A percentile compares a stretch with the other conserved stretches of the same genome.
Conservation (phyloP, 75 land plant species). For the Pinus albicaulis region DNA sequence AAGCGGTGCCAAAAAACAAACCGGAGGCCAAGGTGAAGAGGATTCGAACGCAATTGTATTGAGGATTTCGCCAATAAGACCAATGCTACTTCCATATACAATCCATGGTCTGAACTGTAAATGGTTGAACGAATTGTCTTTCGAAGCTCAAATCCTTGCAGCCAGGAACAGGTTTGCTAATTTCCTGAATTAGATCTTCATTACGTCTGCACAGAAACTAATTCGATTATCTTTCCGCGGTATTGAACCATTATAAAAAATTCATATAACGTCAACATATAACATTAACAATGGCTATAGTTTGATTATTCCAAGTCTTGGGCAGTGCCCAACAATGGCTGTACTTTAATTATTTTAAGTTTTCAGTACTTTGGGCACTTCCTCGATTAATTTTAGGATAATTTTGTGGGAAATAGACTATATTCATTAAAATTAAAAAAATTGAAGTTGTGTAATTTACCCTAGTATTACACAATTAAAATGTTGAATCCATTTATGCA, state of each 20-base stretch:
- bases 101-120: conserved; percentile 44
- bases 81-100: conserved; percentile 61
- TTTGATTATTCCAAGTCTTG: too few relatives aligned
- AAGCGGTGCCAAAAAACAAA: conserved; percentile 46
- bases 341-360: too few relatives aligned
- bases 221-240: not conserved
- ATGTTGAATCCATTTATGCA: too few relatives aligned
- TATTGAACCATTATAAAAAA: not conserved
- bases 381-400: too few relatives aligned
- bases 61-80: conserved; percentile 73
- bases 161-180: conserved; percentile 45
- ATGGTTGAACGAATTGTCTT: conserved; percentile 39
- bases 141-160: conserved; percentile 43
- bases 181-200: conserved; percentile 32
- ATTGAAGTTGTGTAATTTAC: too few relatives aligned
- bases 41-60: conserved; percentile 47
- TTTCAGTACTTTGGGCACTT: too few relatives aligned
- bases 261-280: too few relatives aligned
- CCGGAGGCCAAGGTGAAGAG: conserved; percentile 39
- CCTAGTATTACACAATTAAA: too few relatives aligned
- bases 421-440: too few relatives aligned
- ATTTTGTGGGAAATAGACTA: too few relatives aligned
- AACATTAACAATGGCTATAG: too few relatives aligned
- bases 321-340: too few relatives aligned
- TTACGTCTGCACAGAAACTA: conserved; percentile 25